Conservation (phyloP, 257 asterid genomes). For the Datura wrightii region DNA sequence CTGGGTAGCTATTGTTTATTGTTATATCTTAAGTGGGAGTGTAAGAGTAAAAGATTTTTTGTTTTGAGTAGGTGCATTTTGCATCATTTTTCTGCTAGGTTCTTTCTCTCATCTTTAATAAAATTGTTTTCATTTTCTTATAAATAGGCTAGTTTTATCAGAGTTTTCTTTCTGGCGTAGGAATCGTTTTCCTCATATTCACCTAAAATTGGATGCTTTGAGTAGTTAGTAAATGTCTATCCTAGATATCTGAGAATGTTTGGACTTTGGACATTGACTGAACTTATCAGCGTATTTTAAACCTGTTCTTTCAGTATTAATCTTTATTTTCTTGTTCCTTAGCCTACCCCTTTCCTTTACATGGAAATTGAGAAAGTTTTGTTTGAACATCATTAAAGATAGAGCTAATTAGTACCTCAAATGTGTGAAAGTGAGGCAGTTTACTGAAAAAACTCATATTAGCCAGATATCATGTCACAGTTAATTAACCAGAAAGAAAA, state of each 20-base stretch:
- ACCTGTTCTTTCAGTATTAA: conserved; percentile 4
- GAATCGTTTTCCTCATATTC: not conserved
- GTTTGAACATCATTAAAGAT: not conserved
- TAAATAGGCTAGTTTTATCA: not conserved
- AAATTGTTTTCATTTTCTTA: not conserved
- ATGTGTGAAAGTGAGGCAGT: conserved; percentile 20
- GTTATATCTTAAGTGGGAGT: not conserved
- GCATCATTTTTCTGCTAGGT: not conserved
- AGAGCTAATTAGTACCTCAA: conserved; percentile 12
- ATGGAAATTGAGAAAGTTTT: not conserved
- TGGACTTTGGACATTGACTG: conserved; percentile 10
- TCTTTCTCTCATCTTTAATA: not conserved
- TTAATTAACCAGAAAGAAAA: conserved; percentile 9
- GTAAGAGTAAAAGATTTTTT: not conserved
- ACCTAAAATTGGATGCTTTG: conserved; percentile 19
- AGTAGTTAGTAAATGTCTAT: not conserved
- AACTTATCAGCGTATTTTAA: not conserved
- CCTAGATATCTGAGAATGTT: not conserved
- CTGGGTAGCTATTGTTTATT: too few species aligned
- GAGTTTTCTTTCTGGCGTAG: not conserved
- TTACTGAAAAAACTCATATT: not conserved
- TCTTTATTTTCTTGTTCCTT: conserved; percentile 17
- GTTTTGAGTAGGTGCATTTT: not conserved
- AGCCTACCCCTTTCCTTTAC: not conserved
- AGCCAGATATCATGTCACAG: not conserved